phyloP scores from a whole-genome alignment of 2,329 filamentous ascomycete genomes.

The Cadophora luteo-olivacea region DNA sequence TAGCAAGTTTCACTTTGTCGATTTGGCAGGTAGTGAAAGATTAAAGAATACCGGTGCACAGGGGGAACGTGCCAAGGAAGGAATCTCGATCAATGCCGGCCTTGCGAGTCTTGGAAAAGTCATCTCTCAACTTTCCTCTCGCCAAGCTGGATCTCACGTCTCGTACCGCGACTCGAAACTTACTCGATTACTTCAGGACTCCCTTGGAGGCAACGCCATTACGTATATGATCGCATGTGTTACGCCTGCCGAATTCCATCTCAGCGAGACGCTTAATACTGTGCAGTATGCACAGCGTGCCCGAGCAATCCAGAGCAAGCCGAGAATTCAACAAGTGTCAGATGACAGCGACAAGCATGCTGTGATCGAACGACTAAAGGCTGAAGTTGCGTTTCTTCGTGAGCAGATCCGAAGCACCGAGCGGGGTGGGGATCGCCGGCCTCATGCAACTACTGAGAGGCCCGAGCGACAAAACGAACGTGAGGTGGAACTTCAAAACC shows the following conservation, averaged over 20 bases:
- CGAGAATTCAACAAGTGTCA: conserved; percentile 86
- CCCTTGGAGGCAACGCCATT: conserved; percentile 93
- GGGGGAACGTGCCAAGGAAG: conserved; percentile 91
- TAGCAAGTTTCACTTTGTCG: conserved; percentile 98
- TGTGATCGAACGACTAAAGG: conserved; percentile 89
- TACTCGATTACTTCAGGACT: conserved; percentile 93
- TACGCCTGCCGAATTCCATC: conserved; percentile 93
- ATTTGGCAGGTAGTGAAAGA: conserved; percentile 94
- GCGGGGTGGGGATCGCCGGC: conserved; percentile 61
- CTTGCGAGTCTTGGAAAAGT: conserved; percentile 95
- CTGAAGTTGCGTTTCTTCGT: conserved; percentile 90
- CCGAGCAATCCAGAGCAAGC: conserved; percentile 96
- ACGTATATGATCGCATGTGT: conserved; percentile 99
- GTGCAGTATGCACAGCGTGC: conserved; percentile 97
- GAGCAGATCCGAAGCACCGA: conserved; percentile 93
- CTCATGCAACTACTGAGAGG: conserved; percentile 69
- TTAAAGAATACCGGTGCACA: conserved; percentile 97
- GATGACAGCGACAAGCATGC: conserved; percentile 95
- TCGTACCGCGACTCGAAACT: conserved; percentile 98
- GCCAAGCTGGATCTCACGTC: conserved; percentile 85
- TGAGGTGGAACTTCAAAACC: conserved; percentile 90
- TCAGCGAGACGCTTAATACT: conserved; percentile 97
- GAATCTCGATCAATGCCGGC: conserved; percentile 97
- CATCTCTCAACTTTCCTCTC: conserved; percentile 95
- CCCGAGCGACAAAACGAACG: conserved; percentile 81